Evolutionary conservation across 257 asterid species (phyloP), one percentile per base, ranked within the genome.

Genomic region (Nicotiana otophora): DNA sequence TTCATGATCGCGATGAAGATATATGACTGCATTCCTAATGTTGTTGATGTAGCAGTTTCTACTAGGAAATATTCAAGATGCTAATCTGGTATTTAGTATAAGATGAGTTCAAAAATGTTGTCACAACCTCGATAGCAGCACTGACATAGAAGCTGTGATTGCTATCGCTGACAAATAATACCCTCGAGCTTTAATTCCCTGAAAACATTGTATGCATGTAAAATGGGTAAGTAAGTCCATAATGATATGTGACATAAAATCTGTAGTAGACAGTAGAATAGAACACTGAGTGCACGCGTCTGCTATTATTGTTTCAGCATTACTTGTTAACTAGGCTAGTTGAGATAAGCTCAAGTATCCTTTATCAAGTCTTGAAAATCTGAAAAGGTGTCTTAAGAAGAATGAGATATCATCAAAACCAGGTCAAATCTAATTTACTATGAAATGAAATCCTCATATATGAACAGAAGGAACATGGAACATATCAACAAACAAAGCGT

Each of bases 151-250:
- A 85, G 89, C 85, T 31, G 87, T 87, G 86, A 85, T 48, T 46
- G 89, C 87, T 81, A 86, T 66, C 77, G 85, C 81, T 78, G 84
- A 88, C 17, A 88, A 74, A 84, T 67, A 64, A 11, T 82, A 82
- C 36, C 80, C 89, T 86, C 87, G 88, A 78, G 78, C 86, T 82
- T 77, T 82, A 77, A 90, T 83, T 61, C 65, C 95, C 99, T 95
- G 97, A 84, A 23, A 88, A 89, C 19, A 86, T 84, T 53, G 78
- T 54, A 70, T 78, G 84, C 19, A 82, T 12, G 20, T 48, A 60
- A 31, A 51, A 31, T 15, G 46, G 26, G 65, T n/a, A 51, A 23
- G 65, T n/a, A 51, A 23, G 82, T 86, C 58, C 60, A 84, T 20
- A 19, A 67, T 9, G 7, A 55, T 19, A 65, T 26, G 62, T 10